phyloP scores from a whole-genome alignment of 345 rosid genomes.

The Triadica sebifera region DNA sequence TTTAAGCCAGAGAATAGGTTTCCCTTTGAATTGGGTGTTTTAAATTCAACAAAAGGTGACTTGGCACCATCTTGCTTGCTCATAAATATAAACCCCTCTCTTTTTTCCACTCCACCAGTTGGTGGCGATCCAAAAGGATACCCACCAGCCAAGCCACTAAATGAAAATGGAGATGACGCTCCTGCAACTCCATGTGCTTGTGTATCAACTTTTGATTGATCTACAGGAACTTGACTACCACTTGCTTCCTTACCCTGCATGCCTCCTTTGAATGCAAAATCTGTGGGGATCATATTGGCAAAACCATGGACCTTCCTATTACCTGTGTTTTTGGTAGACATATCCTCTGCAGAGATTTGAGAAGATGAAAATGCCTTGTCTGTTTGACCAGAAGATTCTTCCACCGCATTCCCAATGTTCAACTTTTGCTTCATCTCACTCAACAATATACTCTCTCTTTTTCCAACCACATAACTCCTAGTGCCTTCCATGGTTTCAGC shows the following conservation, averaged over 20 bases:
- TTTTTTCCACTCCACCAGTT: constrained; percentile 26
- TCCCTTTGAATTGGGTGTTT: constrained; percentile 45
- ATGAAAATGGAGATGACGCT: constrained; percentile 27
- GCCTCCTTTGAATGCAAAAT: constrained; percentile 36
- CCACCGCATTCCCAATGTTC: constrained; percentile 35
- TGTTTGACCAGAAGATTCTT: constrained; percentile 31
- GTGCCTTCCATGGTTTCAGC: constrained; percentile 26
- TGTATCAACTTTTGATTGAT: constrained; percentile 21
- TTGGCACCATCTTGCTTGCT: constrained; percentile 34
- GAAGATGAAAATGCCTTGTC: constrained; percentile 30
- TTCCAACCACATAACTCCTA: constrained; percentile 29
- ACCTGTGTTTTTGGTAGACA: constrained; percentile 28
- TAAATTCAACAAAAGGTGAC: constrained; percentile 49
- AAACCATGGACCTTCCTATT: constrained; percentile 26
- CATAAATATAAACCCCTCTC: constrained; percentile 32
- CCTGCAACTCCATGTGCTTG: constrained; percentile 15
- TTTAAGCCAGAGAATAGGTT: constrained; percentile 43
- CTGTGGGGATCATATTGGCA: constrained; percentile 26
- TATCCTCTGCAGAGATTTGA: constrained; percentile 22
- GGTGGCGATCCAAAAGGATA: constrained; percentile 24
- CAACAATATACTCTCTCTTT: constrained; percentile 41
- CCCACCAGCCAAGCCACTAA: constrained; percentile 23
- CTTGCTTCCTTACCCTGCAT: constrained; percentile 25
- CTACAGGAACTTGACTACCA: constrained; percentile 31
- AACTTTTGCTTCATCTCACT: constrained; percentile 60